Percentiles rank a stretch among this genome's conserved stretches.
Conservation (phyloP, 306 rosid genomes). For the Gleditsia sinensis region DNA sequence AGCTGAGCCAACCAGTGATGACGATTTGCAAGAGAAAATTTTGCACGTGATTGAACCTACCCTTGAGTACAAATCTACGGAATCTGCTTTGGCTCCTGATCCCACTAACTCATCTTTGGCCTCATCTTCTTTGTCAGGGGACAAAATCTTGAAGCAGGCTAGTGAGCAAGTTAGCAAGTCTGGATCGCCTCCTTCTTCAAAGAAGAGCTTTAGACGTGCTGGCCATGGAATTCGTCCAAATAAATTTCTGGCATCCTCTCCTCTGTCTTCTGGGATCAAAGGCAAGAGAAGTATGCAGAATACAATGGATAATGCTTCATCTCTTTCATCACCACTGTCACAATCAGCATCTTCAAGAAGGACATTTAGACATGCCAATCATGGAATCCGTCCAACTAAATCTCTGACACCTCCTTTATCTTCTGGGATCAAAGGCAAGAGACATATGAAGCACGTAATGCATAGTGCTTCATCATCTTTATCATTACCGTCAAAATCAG, state of each 20-base stretch:
- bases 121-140: slow-evolving; percentile 33
- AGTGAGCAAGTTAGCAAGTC: slow-evolving; percentile 32
- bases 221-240: slow-evolving; percentile 30
- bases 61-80: slow-evolving; percentile 39
- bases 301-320: slow-evolving; percentile 20
- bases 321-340: slow-evolving; percentile 31
- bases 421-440: slow-evolving; percentile 38
- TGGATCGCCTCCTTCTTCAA: slow-evolving; percentile 39
- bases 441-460: slow-evolving; percentile 9
- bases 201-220: slow-evolving; percentile 40
- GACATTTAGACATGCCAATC: slow-evolving; percentile 34
- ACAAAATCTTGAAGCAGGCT: slow-evolving; percentile 41
- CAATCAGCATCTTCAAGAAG: slow-evolving; percentile 46
- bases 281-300: slow-evolving; percentile 35
- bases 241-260: slow-evolving; percentile 8
- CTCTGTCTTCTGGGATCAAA: slow-evolving; percentile 28
- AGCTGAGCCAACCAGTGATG: slow-evolving; percentile 27
- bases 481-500: slow-evolving; percentile 33
- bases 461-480: slow-evolving; percentile 11
- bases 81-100: slow-evolving; percentile 33
- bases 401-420: slow-evolving; percentile 12
- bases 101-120: slow-evolving; percentile 31
- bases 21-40: slow-evolving; percentile 43
- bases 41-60: slow-evolving; percentile 44
- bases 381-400: slow-evolving; percentile 29